Percentiles rank a stretch among this genome's conserved stretches.
Evolutionary conservation across 2,329 filamentous ascomycete species (phyloP).

Genomic region (Talaromyces sp.): DNA sequence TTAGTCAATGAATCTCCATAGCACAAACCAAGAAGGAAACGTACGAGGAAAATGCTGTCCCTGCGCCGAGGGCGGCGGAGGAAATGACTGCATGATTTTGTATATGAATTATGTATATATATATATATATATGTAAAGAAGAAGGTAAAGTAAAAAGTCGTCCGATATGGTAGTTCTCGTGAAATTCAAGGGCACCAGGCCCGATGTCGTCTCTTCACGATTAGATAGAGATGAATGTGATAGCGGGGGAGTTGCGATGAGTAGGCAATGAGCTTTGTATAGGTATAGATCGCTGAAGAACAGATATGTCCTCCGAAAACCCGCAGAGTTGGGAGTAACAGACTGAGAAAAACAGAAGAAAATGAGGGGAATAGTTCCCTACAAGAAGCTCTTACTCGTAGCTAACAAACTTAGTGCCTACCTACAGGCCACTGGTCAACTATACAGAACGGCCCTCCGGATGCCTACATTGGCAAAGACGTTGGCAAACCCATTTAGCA

Average conservation of each 20-base stretch:
- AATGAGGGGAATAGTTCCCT: background rate
- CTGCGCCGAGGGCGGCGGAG: conserved; percentile 20
- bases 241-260: background rate
- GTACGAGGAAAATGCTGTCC: conserved; percentile 23
- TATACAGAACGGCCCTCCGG: background rate
- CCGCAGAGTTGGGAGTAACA: background rate
- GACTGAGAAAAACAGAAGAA: background rate
- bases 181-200: conserved; percentile 11
- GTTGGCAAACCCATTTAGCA: conserved; percentile 5
- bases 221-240: background rate
- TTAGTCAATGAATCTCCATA: background rate
- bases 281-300: background rate
- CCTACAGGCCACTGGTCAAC: background rate
- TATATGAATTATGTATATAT: background rate
- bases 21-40: background rate
- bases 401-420: background rate
- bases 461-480: conserved; percentile 1
- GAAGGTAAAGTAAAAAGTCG: background rate
- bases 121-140: conserved; percentile 1
- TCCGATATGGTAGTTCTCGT: conserved; percentile 1
- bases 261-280: background rate
- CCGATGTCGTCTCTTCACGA: conserved; percentile 7
- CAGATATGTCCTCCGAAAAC: background rate
- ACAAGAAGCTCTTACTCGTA: background rate
- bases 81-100: conserved; percentile 20